phyloP scores from a whole-genome alignment of 805 yeast genomes.

The Ogataea corticis region DNA sequence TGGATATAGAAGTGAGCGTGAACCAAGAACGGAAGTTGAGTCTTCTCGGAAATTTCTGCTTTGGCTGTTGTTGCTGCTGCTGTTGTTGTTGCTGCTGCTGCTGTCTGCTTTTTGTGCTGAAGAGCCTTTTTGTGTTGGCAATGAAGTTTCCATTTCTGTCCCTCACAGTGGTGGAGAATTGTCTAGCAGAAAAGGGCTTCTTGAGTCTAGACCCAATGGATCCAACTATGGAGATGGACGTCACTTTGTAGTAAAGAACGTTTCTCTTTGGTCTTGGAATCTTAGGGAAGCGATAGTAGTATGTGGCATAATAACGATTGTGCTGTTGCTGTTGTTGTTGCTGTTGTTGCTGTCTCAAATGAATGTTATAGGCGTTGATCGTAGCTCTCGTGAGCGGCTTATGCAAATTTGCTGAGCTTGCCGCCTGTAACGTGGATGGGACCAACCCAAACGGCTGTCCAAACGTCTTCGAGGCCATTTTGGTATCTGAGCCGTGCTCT shows the following conservation, averaged over 20 bases:
- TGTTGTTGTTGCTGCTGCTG: slow-evolving; percentile 6
- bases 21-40: slow-evolving; percentile 43
- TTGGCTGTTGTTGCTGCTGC: slow-evolving; percentile 4
- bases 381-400: slow-evolving; percentile 31
- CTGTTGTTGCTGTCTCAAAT: slow-evolving; percentile 13
- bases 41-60: slow-evolving; percentile 13
- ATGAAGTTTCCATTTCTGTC: slow-evolving; percentile 19
- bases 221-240: slow-evolving; percentile 24
- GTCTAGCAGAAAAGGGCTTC: slow-evolving; percentile 15
- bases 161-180: slow-evolving; percentile 5
- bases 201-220: slow-evolving; percentile 23
- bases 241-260: slow-evolving; percentile 45
- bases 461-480: slow-evolving; percentile 1
- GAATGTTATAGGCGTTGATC: slow-evolving; percentile 19
- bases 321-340: slow-evolving; percentile 14
- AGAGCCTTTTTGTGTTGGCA: slow-evolving; percentile 31
- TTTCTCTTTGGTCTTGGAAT: slow-evolving; percentile 60
- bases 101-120: slow-evolving; percentile 16
- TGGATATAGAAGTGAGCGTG: slow-evolving; percentile 53
- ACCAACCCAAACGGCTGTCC: slow-evolving; percentile 6
- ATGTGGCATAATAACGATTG: slow-evolving; percentile 16
- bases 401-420: slow-evolving; percentile 13
- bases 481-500: not conserved
- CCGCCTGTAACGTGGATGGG: slow-evolving; percentile 2
- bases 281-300: slow-evolving; percentile 47